phyloP scores from a whole-genome alignment of 2,329 filamentous ascomycete genomes.

The Diaporthe eres region DNA sequence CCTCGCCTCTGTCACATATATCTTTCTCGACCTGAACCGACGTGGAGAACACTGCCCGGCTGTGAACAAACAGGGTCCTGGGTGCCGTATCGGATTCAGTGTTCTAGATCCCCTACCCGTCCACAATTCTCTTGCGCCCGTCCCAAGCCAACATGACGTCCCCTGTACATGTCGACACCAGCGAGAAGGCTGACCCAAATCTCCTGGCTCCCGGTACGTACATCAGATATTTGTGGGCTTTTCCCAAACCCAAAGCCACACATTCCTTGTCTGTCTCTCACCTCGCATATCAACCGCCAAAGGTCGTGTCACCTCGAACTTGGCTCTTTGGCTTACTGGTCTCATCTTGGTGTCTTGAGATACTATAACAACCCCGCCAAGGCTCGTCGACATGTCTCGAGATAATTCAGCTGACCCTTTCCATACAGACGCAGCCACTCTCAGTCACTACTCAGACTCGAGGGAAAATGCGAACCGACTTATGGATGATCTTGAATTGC shows the following conservation, averaged over 20 bases:
- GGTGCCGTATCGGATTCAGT: constrained; percentile 10
- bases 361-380: constrained; percentile 25
- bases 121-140: constrained; percentile 8
- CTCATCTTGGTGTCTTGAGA: constrained; percentile 1
- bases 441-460: constrained; percentile 44
- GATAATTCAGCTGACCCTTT: constrained; percentile 31
- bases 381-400: constrained; percentile 34
- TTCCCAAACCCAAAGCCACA: background rate
- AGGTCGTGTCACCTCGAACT: constrained; percentile 30
- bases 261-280: constrained; percentile 22
- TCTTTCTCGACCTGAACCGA: constrained; percentile 23
- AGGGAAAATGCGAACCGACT: constrained; percentile 55
- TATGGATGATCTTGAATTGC: constrained; percentile 64
- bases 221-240: background rate
- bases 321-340: constrained; percentile 23
- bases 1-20: constrained; percentile 33
- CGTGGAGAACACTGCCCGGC: constrained; percentile 29
- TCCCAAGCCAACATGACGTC: constrained; percentile 39
- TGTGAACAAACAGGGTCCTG: constrained; percentile 19
- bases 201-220: constrained; percentile 36
- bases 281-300: constrained; percentile 8
- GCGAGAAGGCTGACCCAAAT: constrained; percentile 36
- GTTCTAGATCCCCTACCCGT: constrained; percentile 21
- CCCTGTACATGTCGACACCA: constrained; percentile 39
- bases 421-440: constrained; percentile 37